phyloP scores from a whole-genome alignment of 106 monocot genomes.

The Apostasia shenzhenica region DNA sequence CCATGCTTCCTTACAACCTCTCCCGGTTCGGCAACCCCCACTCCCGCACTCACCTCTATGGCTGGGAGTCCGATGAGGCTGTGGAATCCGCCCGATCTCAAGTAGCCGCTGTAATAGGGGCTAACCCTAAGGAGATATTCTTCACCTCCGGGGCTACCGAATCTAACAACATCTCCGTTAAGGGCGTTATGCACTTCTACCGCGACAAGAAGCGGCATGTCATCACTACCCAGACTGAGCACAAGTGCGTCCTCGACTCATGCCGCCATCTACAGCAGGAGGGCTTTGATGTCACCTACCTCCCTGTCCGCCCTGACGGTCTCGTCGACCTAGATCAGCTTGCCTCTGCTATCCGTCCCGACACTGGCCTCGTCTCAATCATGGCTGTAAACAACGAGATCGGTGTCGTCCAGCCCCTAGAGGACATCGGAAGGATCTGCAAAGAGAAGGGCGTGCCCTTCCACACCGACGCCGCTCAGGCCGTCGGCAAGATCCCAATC shows the following conservation, averaged over 20 bases:
- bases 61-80: slow-evolving; percentile 96
- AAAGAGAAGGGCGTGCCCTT: slow-evolving; percentile 61
- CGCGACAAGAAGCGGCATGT: slow-evolving; percentile 66
- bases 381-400: slow-evolving; percentile 99
- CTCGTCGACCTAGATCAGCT: slow-evolving; percentile 67
- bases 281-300: slow-evolving; percentile 87
- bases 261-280: slow-evolving; percentile 96
- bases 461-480: slow-evolving; percentile 95
- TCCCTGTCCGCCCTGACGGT: slow-evolving; percentile 76
- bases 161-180: slow-evolving; percentile 95
- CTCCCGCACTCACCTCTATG: slow-evolving; percentile 95
- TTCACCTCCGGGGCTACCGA: slow-evolving; percentile 99
- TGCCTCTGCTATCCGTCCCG: slow-evolving; percentile 56
- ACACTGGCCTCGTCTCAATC: slow-evolving; percentile 87
- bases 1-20: slow-evolving; percentile 95
- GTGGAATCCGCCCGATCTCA: slow-evolving; percentile 79
- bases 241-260: slow-evolving; percentile 99
- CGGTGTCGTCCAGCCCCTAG: slow-evolving; percentile 88
- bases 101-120: slow-evolving; percentile 60
- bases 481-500: slow-evolving; percentile 82
- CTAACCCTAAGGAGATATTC: slow-evolving; percentile 86
- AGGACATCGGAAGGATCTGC: slow-evolving; percentile 85
- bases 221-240: slow-evolving; percentile 97
- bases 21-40: slow-evolving; percentile 93
- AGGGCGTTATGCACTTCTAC: slow-evolving; percentile 86